Percentiles rank a stretch among this genome's conserved stretches.
phyloP scores from a whole-genome alignment of 2,329 filamentous ascomycete genomes.

The Aspergillus brasiliensis region DNA sequence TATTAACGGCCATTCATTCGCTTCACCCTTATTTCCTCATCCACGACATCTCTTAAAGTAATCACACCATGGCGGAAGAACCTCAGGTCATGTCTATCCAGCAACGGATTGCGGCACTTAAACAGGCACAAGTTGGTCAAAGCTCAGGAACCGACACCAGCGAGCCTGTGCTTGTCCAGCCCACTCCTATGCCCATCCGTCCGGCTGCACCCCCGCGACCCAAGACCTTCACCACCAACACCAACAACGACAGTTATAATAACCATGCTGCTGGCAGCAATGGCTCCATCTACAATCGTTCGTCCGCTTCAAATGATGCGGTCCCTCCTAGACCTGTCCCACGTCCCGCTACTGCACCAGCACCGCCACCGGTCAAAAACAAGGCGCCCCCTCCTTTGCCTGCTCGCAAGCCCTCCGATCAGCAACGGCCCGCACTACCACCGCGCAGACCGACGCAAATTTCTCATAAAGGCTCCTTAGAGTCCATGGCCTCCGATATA shows the following conservation, averaged over 20 bases:
- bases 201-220: conserved; percentile 25
- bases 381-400: conserved; percentile 50
- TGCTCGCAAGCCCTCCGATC: conserved; percentile 43
- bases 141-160: conserved; percentile 32
- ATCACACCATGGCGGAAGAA: conserved; percentile 43
- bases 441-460: conserved; percentile 44
- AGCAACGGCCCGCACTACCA: conserved; percentile 51
- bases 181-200: conserved; percentile 26
- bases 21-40: background rate
- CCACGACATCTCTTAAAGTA: background rate
- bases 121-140: conserved; percentile 45
- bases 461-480: conserved; percentile 46
- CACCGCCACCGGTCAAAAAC: conserved; percentile 26
- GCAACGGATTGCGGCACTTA: conserved; percentile 49
- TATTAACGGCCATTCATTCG: background rate
- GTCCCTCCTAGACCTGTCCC: conserved; percentile 27
- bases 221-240: conserved; percentile 8
- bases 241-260: background rate
- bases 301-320: conserved; percentile 23
- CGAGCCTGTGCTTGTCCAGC: conserved; percentile 26
- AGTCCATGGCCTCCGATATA: conserved; percentile 57
- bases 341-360: conserved; percentile 27
- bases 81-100: conserved; percentile 47
- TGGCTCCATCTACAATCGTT: conserved; percentile 39
- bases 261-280: conserved; percentile 17